phyloP scores from a whole-genome alignment of 1,139 yeast genomes.

The Scheffersomyces segobiensis region DNA sequence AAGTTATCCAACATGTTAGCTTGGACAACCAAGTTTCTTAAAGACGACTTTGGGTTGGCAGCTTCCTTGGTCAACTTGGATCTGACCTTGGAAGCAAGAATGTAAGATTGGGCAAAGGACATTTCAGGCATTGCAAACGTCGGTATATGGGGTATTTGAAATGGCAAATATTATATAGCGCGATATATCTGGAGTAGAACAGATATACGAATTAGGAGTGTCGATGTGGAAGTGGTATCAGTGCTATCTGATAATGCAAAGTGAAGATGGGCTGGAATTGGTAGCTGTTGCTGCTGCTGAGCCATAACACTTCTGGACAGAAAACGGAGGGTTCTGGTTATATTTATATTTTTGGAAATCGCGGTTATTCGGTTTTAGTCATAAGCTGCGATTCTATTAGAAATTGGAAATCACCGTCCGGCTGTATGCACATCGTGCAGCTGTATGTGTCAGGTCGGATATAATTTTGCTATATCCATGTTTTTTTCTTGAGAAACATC shows the following conservation, averaged over 20 bases:
- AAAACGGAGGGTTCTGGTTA: background rate
- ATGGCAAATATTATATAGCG: background rate
- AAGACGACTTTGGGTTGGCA: constrained; percentile 55
- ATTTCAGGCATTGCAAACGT: constrained; percentile 15
- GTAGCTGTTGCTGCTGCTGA: background rate
- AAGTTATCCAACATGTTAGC: constrained; percentile 73
- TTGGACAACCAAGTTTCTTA: constrained; percentile 67
- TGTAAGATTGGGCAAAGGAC: constrained; percentile 58
- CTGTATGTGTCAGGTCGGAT: background rate
- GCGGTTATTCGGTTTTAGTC: background rate
- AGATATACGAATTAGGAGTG: background rate
- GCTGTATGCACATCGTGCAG: background rate
- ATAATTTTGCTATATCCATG: background rate
- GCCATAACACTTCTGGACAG: background rate
- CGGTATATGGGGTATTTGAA: background rate
- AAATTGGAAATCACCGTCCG: background rate
- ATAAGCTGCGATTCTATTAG: background rate
- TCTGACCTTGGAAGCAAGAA: constrained; percentile 70
- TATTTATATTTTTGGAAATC: background rate
- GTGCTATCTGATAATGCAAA: background rate
- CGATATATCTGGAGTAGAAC: background rate
- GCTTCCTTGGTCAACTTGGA: constrained; percentile 70
- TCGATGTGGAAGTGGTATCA: background rate
- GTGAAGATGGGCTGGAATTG: background rate
- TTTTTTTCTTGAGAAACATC: background rate